Evolutionary conservation across 2,329 filamentous ascomycete species (phyloP).

Genomic region (Penicillium freii): DNA sequence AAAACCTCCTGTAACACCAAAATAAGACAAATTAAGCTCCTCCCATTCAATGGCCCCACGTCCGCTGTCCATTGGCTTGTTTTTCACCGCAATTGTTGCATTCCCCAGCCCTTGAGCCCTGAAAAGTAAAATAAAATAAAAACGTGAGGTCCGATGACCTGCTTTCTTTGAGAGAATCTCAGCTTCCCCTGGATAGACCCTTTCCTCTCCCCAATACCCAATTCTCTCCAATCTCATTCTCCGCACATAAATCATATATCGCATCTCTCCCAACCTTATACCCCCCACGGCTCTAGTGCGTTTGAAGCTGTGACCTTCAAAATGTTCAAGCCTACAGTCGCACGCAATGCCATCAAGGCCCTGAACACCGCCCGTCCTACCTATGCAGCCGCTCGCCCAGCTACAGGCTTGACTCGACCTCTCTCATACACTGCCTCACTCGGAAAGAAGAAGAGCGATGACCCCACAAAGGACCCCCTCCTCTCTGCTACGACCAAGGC

Average conservation of each 20-base stretch:
- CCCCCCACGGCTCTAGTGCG: background rate
- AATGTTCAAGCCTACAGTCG: conserved; percentile 32
- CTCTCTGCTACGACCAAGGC: conserved; percentile 33
- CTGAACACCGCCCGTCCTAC: conserved; percentile 11
- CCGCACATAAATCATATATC: background rate
- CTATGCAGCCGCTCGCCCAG: conserved; percentile 16
- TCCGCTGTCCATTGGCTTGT: background rate
- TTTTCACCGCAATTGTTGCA: conserved; percentile 14
- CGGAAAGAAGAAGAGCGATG: conserved; percentile 27
- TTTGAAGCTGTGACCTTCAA: background rate
- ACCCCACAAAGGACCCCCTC: conserved; percentile 27
- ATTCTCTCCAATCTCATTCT: no score
- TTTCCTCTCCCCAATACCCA: background rate
- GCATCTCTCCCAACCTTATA: background rate
- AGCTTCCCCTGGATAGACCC: background rate
- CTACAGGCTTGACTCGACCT: conserved; percentile 21
- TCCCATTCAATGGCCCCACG: background rate
- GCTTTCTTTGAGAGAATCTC: background rate
- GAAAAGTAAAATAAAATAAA: background rate
- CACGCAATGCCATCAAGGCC: conserved; percentile 29
- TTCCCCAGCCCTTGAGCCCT: conserved; percentile 1
- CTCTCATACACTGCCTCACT: conserved; percentile 33
- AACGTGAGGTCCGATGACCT: background rate
- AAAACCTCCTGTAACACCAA: background rate
- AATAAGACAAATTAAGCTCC: background rate